These are phyloP conservation scores for Saraca asoca DNA, from an alignment of 331 rosid species.

Conservation along the genomic window DNA sequence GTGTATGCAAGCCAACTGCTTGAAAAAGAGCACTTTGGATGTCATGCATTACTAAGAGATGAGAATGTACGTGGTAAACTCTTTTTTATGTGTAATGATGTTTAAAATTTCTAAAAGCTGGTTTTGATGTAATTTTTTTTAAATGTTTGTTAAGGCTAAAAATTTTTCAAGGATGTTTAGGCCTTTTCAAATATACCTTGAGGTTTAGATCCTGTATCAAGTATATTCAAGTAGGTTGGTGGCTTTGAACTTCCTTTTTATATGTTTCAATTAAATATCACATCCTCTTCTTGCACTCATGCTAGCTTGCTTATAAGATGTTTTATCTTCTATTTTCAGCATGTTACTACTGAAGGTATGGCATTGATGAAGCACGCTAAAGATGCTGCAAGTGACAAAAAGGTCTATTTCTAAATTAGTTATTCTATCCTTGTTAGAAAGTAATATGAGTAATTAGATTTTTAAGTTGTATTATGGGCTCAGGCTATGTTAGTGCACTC, in stretches of 20 bases:
- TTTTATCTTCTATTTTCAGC: constrained; percentile 50
- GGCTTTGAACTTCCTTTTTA: constrained; percentile 14
- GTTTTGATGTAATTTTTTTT: constrained; percentile 2
- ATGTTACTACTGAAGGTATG: constrained; percentile 89
- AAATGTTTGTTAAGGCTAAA: constrained; percentile 52
- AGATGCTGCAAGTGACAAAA: constrained; percentile 87
- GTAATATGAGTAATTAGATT: too few species aligned
- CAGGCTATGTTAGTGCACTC: too few species aligned
- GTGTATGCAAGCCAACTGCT: constrained; percentile 74
- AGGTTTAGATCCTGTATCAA: constrained; percentile 86
- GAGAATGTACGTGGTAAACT: constrained; percentile 63
- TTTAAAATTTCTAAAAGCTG: constrained; percentile 18
- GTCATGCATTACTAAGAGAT: constrained; percentile 81
- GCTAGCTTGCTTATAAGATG: constrained; percentile 25
- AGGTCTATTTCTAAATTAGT: constrained; percentile 47
- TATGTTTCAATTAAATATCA: constrained; percentile 9
- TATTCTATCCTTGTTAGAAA: too few species aligned
- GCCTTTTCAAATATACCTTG: constrained; percentile 80
- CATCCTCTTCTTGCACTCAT: constrained; percentile 16
- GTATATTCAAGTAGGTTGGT: constrained; percentile 81
- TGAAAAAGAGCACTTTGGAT: too few species aligned
- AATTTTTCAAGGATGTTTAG: constrained; percentile 95
- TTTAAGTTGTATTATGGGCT: too few species aligned
- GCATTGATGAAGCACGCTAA: constrained; percentile 87
- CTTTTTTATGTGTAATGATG: constrained; percentile 12